Base-by-base conservation (phyloP, 139 green algal species). In the Ettlia oleoabundans region DNA sequence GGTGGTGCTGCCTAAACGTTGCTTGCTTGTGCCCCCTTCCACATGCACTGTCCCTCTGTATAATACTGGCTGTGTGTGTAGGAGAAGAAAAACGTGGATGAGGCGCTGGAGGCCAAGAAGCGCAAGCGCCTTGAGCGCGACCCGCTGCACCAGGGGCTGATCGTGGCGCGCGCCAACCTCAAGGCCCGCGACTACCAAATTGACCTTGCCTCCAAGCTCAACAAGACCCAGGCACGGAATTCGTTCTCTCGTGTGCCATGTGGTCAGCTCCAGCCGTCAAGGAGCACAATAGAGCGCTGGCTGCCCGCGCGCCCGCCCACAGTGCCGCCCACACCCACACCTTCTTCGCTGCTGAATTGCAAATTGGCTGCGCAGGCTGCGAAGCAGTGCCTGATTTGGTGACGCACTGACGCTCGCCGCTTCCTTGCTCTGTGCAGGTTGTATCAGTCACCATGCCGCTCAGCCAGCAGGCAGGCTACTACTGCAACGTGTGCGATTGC, bases 401-500 rank as follows among this genome's bases (percentile, higher is more conserved):
- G n/a, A n/a, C n/a, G n/a, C n/a, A n/a, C n/a, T n/a, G n/a, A 38
- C 55, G 26, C 26, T 22, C 26, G 10, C 43, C 41, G 2, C n/a
- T 38, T 3, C 32, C 32, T 7, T 30, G 2, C 4, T 2, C 22
- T 33, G 19, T 32, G 30, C 92, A 96, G 82, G 87, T 95, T n/a
- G 74, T 83, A 30, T 89, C 85, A 13, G 67, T 88, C 43, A 55
- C 79, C 7, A 77, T 78, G 55, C 79, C 64, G 26, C 61, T 86
- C 26, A 81, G 38, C 62, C 71, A 83, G 38, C 85, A 89, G 86
- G 94, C 91, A 2, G 96, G 96, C 35, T 99, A 97, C 89, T 99
- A 96, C 86, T 99, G 96, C 90, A 92, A 87, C 63, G 95, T 99
- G 42, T 99, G 96, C 86, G 94, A 99, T 76, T 99, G 96, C 86